phyloP scores from a whole-genome alignment of 2,329 filamentous ascomycete species.

The Sordariomycetes sp. region DNA sequence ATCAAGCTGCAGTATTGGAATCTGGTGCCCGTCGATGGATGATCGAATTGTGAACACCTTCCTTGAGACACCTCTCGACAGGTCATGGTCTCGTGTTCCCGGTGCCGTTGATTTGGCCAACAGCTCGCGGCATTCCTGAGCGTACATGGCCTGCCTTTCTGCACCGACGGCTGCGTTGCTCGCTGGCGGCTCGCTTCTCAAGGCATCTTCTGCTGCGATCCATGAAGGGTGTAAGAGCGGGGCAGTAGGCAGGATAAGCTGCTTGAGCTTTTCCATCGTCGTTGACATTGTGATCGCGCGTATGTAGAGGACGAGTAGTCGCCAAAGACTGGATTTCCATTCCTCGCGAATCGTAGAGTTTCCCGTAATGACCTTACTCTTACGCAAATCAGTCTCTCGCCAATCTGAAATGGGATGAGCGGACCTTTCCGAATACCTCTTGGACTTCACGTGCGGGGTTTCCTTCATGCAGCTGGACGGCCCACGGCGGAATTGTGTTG shows the following conservation, averaged over 20 bases:
- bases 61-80: constrained; percentile 22
- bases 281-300: not conserved
- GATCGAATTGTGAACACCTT: constrained; percentile 20
- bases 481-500: not conserved
- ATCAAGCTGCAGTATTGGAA: constrained; percentile 27
- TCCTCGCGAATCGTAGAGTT: too few relatives aligned
- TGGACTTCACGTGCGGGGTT: not conserved
- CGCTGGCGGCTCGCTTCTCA: not conserved
- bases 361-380: too few relatives aligned
- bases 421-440: not conserved
- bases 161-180: constrained; percentile 1
- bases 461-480: not conserved
- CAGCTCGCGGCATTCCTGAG: constrained; percentile 26
- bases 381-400: too few relatives aligned
- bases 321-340: too few relatives aligned
- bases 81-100: constrained; percentile 23
- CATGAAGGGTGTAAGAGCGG: constrained; percentile 3
- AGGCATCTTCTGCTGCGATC: constrained; percentile 1
- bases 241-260: constrained; percentile 2
- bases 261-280: constrained; percentile 1
- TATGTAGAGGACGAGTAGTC: too few relatives aligned
- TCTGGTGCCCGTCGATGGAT: constrained; percentile 18
- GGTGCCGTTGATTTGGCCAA: constrained; percentile 24
- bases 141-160: constrained; percentile 29
- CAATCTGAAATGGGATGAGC: too few relatives aligned